Base-by-base conservation (phyloP, 2,329 filamentous ascomycete species). In the Trichoderma simmonsii region DNA sequence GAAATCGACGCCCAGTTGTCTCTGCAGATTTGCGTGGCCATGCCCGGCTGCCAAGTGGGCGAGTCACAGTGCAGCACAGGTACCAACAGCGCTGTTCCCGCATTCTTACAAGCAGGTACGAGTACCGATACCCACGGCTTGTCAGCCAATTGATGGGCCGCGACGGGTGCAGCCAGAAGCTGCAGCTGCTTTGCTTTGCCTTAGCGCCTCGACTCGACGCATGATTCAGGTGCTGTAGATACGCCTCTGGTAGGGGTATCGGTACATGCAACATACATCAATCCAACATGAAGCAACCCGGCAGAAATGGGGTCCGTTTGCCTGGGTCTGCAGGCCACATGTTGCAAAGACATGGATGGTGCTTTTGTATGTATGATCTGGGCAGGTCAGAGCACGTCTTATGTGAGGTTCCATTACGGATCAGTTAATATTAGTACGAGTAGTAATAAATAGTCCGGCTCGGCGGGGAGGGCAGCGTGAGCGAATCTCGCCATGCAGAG, bases 111-210 rank as follows among this genome's bases (percentile, higher is more conserved):
- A 68, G 54, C 34, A 43, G 65, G 65, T 32, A 30, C 65, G 21
- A 24, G 24, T 66, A 66, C 63, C n/a, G 30, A 21, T 26, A 36
- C 63, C 48, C 30, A 24, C 39, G 21, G n/a, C 26, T 2, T 65
- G 39, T 12, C n/a, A 9, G n/a, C 62, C 62, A 32, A 51, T 51
- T 64, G 51, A 32, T 32, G 39, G 26, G 6, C 36, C n/a, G 61
- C n/a, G 36, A 65, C 30, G 63, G 63, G 32, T 56, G 43, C 63
- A 36, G 63, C 30, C 63, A 66, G 63, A 43, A 34, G 39, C 62
- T 54, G 62, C 62, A 65, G 63, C 43, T 66, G 63, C 48, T 36
- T 26, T 66, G n/a, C 63, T 56, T 21, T 66, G 63, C 43, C 43
- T 66, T 66, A 36, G 63, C 63, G 65, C 54, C 11, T 11, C 32